These are phyloP conservation scores for Amanita pallidorosea DNA, from an alignment of 768 basidiomycete species.

Conservation along the genomic window DNA sequence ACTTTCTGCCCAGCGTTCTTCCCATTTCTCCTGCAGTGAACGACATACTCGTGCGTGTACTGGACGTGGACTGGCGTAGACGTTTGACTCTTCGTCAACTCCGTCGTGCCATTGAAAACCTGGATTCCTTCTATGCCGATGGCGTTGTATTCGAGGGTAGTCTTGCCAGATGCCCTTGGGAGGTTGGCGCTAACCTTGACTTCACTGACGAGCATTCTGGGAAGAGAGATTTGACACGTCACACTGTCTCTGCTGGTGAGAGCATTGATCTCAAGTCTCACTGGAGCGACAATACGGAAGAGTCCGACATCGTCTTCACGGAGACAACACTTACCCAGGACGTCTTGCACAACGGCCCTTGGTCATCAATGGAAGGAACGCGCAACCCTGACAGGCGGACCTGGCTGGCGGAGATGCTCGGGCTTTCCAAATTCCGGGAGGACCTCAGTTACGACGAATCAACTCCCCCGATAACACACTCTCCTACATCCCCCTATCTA, in stretches of 20 bases:
- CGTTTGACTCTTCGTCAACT: slow-evolving; percentile 39
- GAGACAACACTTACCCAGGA: slow-evolving; percentile 20
- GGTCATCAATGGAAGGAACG: slow-evolving; percentile 29
- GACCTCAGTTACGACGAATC: slow-evolving; percentile 30
- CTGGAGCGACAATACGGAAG: slow-evolving; percentile 48
- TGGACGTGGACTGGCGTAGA: slow-evolving; percentile 43
- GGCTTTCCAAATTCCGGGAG: slow-evolving; percentile 29
- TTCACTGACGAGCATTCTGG: slow-evolving; percentile 36
- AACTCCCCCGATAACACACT: slow-evolving; percentile 43
- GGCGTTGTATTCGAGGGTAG: slow-evolving; percentile 67
- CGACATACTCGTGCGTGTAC: slow-evolving; percentile 66
- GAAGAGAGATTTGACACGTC: slow-evolving; percentile 29
- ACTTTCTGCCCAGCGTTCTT: slow-evolving; percentile 81
- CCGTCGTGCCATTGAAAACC: slow-evolving; percentile 40
- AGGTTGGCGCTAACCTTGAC: slow-evolving; percentile 60
- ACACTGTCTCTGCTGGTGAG: slow-evolving; percentile 23
- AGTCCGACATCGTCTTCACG: slow-evolving; percentile 37
- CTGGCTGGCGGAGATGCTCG: slow-evolving; percentile 43
- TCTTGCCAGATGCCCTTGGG: slow-evolving; percentile 69
- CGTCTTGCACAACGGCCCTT: slow-evolving; percentile 24
- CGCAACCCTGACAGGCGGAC: slow-evolving; percentile 37
- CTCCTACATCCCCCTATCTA: slow-evolving; percentile 31
- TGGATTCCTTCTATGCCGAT: slow-evolving; percentile 57
- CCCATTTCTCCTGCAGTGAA: slow-evolving; percentile 75
- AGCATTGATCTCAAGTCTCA: slow-evolving; percentile 31